phyloP scores from a whole-genome alignment of 768 basidiomycete genomes.

The Paxillus involutus region DNA sequence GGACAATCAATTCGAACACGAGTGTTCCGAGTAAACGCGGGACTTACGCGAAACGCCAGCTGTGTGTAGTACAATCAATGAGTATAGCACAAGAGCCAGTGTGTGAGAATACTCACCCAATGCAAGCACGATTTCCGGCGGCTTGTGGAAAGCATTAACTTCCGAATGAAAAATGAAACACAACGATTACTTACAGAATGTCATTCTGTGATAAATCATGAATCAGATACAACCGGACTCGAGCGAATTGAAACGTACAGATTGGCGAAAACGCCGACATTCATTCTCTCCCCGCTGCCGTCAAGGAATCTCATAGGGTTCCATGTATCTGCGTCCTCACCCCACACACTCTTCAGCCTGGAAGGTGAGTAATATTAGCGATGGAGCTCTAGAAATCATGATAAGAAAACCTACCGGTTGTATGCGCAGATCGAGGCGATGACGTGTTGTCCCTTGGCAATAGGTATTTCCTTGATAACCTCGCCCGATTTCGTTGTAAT shows the following conservation, averaged over 20 bases:
- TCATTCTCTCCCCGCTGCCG: background rate
- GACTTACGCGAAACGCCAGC: slow-evolving; percentile 14
- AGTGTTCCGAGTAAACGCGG: background rate
- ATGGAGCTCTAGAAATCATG: background rate
- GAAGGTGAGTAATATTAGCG: background rate
- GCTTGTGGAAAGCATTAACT: background rate
- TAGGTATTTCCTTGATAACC: slow-evolving; percentile 13
- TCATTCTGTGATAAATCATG: slow-evolving; percentile 3
- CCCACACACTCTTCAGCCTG: slow-evolving; percentile 16
- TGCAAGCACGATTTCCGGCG: slow-evolving; percentile 8
- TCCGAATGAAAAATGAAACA: background rate
- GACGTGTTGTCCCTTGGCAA: slow-evolving; percentile 19
- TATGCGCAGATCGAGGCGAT: slow-evolving; percentile 19
- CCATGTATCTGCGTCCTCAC: slow-evolving; percentile 21
- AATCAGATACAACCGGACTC: background rate
- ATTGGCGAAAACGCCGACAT: slow-evolving; percentile 10
- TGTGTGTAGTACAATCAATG: background rate
- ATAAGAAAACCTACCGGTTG: slow-evolving; percentile 26
- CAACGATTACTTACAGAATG: slow-evolving; percentile 4
- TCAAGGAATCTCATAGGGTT: slow-evolving; percentile 18
- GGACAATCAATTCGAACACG: slow-evolving; percentile 1
- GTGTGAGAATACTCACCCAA: slow-evolving; percentile 6
- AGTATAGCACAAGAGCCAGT: background rate
- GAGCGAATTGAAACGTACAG: slow-evolving; percentile 2
- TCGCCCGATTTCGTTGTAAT: slow-evolving; percentile 25